Base-by-base conservation (phyloP, 108 stramenopile genomes). In the Aurantiochytrium sp. region DNA sequence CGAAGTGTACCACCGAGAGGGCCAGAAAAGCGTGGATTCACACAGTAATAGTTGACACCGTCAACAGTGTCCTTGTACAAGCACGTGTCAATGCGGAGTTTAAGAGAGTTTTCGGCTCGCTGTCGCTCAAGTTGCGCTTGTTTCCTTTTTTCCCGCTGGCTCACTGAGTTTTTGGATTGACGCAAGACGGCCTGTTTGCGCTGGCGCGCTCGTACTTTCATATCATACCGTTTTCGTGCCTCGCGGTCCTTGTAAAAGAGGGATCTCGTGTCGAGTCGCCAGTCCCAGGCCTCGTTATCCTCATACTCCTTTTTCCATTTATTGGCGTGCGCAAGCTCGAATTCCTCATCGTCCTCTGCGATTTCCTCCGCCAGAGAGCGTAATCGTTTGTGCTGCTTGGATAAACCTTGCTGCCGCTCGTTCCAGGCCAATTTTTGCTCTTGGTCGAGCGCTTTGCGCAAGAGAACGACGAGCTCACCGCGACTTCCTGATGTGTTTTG, bases 41-140 rank as follows among this genome's bases (percentile, higher is more conserved):
- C 76, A 23, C 76, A 83, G 51, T 83, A 83, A 83, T 83, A 83
- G n/a, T 83, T 23, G n/a, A 83, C 23, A 8, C 76, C 76, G 6
- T 83, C 76, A 18, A 83, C 51, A 6, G 45, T 47, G 51, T 47
- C 45, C 51, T 53, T 47, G 51, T 83, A 83, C 4, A 53, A 53
- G 23, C 76, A 83, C 14, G 49, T 83, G 51, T 83, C 76, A 18
- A 53, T 53, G 45, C 51, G 45, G 12, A 83, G n/a, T 35, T 83
- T 83, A 2, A 53, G n/a, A 28, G n/a, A 16, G 51, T 83, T 83
- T 23, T 83, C 51, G 0, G 49, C 6, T 1, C 51, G 19, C 51
- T 53, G 19, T 1, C 64, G 64, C 42, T 69, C 35, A 12, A 8
- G 64, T 69, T 69, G 64, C 42, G 25, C 64, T 18, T 8, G 10